phyloP scores from a whole-genome alignment of 768 basidiomycete species.

The Boletus subcaerulescens region DNA sequence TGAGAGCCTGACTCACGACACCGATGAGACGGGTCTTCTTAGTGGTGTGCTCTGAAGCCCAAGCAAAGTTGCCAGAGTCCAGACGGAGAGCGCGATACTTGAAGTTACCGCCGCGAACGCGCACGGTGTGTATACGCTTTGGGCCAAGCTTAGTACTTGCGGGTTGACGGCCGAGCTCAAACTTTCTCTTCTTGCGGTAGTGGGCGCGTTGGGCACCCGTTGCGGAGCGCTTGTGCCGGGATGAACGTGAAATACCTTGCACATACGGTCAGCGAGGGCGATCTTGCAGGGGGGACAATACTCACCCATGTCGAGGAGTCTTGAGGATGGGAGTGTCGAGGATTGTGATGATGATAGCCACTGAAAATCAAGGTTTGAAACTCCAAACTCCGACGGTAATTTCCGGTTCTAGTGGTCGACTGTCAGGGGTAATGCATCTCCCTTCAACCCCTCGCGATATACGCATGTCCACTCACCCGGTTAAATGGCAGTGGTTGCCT shows the following conservation, averaged over 20 bases:
- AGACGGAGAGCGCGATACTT: conserved; percentile 97
- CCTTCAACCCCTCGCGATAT: conserved; percentile 16
- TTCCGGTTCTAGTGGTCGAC: conserved; percentile 23
- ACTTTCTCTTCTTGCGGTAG: conserved; percentile 99
- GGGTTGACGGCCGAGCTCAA: conserved; percentile 98
- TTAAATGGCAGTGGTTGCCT: conserved; percentile 22
- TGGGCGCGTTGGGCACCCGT: conserved; percentile 89
- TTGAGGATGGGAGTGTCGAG: conserved; percentile 54
- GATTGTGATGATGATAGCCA: conserved; percentile 51
- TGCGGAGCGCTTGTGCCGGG: conserved; percentile 95
- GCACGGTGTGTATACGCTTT: conserved; percentile 94
- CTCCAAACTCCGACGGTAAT: conserved; percentile 29
- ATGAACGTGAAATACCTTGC: conserved; percentile 93
- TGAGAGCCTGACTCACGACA: conserved; percentile 65
- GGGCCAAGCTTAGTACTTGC: conserved; percentile 95
- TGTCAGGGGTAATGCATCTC: neutral
- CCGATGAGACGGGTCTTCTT: conserved; percentile 94
- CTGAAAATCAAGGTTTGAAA: conserved; percentile 37
- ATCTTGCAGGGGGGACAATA: conserved; percentile 30
- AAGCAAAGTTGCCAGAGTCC: conserved; percentile 97
- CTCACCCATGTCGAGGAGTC: conserved; percentile 75
- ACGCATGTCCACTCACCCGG: conserved; percentile 17
- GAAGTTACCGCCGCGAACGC: conserved; percentile 91
- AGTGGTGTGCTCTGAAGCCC: conserved; percentile 93
- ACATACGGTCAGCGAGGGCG: conserved; percentile 9